phyloP scores from a whole-genome alignment of 2,329 filamentous ascomycete species.

The Lecanicillium sp. region DNA sequence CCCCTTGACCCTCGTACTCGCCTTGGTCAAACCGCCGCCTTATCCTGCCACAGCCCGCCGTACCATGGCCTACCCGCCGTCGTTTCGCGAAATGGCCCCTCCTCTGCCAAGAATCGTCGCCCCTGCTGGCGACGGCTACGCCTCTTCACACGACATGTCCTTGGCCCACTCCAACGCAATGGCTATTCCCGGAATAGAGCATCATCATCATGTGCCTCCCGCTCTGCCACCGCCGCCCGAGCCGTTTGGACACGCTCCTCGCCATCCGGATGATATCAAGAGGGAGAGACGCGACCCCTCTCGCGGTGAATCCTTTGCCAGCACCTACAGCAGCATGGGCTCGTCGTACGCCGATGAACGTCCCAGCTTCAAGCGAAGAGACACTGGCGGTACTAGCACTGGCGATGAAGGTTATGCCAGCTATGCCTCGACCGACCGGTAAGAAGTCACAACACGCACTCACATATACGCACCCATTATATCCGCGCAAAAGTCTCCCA shows the following conservation, averaged over 20 bases:
- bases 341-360: slow-evolving; percentile 26
- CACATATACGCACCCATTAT: too few relatives aligned
- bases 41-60: too few relatives aligned
- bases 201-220: slow-evolving; percentile 29
- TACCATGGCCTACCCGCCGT: slow-evolving; percentile 27
- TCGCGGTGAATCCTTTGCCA: slow-evolving; percentile 17
- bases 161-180: slow-evolving; percentile 29
- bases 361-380: slow-evolving; percentile 23
- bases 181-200: slow-evolving; percentile 31
- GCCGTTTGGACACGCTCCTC: slow-evolving; percentile 25
- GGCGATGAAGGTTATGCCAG: slow-evolving; percentile 37
- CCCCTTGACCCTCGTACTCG: too few relatives aligned
- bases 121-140: slow-evolving; percentile 20
- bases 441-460: slow-evolving; percentile 10
- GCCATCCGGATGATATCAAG: slow-evolving; percentile 20
- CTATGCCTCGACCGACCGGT: slow-evolving; percentile 31
- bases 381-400: slow-evolving; percentile 14
- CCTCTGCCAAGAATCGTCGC: slow-evolving; percentile 29
- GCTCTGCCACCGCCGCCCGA: slow-evolving; percentile 37
- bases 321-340: slow-evolving; percentile 32
- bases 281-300: slow-evolving; percentile 20
- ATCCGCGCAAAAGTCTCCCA: too few relatives aligned
- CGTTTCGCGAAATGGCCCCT: slow-evolving; percentile 25
- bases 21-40: too few relatives aligned
- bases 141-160: slow-evolving; percentile 21